Conservation (phyloP, 139 green algal species). For the Micractinium sp. region DNA sequence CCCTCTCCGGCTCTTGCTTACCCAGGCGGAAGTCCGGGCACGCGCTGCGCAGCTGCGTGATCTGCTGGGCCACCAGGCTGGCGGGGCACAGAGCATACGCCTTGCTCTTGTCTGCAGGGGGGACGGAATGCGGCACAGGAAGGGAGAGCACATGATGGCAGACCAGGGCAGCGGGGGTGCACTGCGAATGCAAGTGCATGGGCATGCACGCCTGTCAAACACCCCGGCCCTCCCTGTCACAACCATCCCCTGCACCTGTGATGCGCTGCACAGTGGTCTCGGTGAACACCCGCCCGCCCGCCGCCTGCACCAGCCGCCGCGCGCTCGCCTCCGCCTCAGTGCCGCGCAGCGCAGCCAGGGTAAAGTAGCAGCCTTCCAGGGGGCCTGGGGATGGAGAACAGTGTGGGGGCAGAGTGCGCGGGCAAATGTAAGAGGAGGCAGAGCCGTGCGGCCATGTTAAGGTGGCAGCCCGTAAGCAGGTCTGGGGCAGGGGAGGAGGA, state of each 20-base stretch:
- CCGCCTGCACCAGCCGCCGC: constrained; percentile 25
- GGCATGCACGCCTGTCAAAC: no score
- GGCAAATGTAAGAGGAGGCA: neutral
- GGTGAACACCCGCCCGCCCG: constrained; percentile 50
- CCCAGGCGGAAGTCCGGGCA: constrained; percentile 54
- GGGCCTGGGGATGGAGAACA: neutral
- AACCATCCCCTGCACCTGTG: neutral
- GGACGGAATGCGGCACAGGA: no score
- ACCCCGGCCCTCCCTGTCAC: no score
- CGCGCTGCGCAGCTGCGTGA: constrained; percentile 13
- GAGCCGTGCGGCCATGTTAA: no score
- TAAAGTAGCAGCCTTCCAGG: constrained; percentile 55
- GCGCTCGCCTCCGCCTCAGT: neutral
- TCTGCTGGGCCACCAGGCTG: constrained; percentile 22
- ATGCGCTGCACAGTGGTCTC: neutral
- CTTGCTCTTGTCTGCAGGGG: constrained; percentile 22
- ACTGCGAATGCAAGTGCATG: no score
- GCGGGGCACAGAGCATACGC: constrained; percentile 49
- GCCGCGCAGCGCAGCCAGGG: constrained; percentile 44
- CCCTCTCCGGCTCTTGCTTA: no score
- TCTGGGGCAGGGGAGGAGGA: no score
- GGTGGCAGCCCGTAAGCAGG: no score
- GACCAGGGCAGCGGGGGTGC: neutral
- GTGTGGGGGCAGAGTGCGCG: neutral
- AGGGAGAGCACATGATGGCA: neutral